These are phyloP conservation scores for Globisporangium canariense DNA, from an alignment of 352 stramenopile genomes.

Conservation along the genomic window DNA sequence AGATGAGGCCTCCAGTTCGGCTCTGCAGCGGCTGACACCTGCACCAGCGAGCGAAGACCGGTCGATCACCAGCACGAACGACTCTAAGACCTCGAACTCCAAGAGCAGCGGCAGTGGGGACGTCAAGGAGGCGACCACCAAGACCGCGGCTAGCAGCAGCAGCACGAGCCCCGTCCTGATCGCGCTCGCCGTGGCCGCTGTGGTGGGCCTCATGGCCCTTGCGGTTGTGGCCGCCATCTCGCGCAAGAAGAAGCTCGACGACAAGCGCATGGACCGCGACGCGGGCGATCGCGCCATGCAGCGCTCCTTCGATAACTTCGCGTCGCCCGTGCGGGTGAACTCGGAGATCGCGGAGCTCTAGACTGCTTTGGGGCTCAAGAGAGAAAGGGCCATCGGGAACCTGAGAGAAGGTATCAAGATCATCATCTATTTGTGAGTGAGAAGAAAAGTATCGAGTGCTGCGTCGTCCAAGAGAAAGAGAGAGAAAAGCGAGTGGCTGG, in stretches of 20 bases:
- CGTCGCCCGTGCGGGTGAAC: constrained; percentile 18
- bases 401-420: constrained; percentile 10
- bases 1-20: constrained; percentile 2
- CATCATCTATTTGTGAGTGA: neutral
- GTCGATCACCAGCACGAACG: neutral
- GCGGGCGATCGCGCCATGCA: constrained; percentile 1
- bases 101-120: neutral
- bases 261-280: constrained; percentile 20
- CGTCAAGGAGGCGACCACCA: constrained; percentile 14
- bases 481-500: neutral
- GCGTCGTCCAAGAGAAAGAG: neutral
- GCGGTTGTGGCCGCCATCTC: constrained; percentile 15
- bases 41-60: neutral
- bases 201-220: constrained; percentile 15
- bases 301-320: constrained; percentile 21
- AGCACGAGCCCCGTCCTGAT: constrained; percentile 22
- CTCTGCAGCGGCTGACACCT: constrained; percentile 3
- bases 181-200: constrained; percentile 11
- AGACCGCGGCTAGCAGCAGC: neutral
- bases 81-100: neutral
- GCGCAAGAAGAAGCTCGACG: constrained; percentile 23
- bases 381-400: neutral
- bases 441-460: neutral
- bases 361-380: neutral
- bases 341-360: constrained; percentile 18